phyloP scores from a whole-genome alignment of 108 stramenopile genomes.

The Seminavis robusta region DNA sequence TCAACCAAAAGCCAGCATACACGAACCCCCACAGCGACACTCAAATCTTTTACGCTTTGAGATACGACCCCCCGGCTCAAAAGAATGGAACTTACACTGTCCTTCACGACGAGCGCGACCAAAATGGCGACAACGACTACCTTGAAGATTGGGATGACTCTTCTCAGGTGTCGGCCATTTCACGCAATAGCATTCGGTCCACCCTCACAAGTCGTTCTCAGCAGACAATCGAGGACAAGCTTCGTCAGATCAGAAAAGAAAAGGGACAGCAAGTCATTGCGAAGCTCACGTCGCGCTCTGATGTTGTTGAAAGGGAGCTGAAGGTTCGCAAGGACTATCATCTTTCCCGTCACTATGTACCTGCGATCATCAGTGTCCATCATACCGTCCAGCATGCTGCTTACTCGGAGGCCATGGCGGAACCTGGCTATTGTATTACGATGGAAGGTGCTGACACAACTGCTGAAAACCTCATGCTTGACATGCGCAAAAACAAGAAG shows the following conservation, averaged over 20 bases:
- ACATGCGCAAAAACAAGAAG: slow-evolving; percentile 74
- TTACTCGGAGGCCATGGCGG: slow-evolving; percentile 87
- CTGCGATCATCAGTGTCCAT: slow-evolving; percentile 88
- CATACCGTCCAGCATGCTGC: slow-evolving; percentile 91
- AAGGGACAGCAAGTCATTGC: slow-evolving; percentile 90
- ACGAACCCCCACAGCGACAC: slow-evolving; percentile 84
- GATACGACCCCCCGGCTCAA: slow-evolving; percentile 76
- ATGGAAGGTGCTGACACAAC: slow-evolving; percentile 92
- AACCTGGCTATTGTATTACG: slow-evolving; percentile 87
- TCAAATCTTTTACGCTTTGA: slow-evolving; percentile 87
- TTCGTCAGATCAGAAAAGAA: slow-evolving; percentile 72
- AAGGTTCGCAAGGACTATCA: slow-evolving; percentile 83
- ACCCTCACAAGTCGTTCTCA: slow-evolving; percentile 64
- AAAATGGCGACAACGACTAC: slow-evolving; percentile 53
- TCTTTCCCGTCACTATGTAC: slow-evolving; percentile 85
- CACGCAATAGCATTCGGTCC: slow-evolving; percentile 65
- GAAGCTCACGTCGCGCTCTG: slow-evolving; percentile 78
- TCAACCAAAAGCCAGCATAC: slow-evolving; percentile 87
- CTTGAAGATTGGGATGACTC: slow-evolving; percentile 87
- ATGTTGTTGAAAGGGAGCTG: slow-evolving; percentile 84
- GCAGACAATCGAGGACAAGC: slow-evolving; percentile 70
- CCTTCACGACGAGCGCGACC: slow-evolving; percentile 66
- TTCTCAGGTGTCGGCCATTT: slow-evolving; percentile 67
- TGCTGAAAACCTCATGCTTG: slow-evolving; percentile 86
- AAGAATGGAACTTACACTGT: slow-evolving; percentile 64